These are phyloP conservation scores for Ophiocordyceps sinensis DNA, from an alignment of 2,329 filamentous ascomycete species.

Conservation along the genomic window DNA sequence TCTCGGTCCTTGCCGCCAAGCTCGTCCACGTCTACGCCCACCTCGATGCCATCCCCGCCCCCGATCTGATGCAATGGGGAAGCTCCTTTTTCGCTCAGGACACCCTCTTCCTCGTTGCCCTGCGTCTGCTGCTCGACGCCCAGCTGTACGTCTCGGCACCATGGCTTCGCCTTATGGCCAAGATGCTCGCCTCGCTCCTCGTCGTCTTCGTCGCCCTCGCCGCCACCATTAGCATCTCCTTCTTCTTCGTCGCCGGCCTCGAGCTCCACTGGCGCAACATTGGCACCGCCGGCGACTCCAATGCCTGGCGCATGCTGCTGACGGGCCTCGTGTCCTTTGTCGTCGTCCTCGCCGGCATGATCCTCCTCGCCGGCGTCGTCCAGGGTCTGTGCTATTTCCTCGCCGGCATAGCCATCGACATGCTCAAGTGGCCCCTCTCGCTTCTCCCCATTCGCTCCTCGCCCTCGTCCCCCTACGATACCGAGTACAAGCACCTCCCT, in stretches of 20 bases:
- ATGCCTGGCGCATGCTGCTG: constrained; percentile 15
- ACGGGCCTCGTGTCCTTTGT: constrained; percentile 14
- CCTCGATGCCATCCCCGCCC: constrained; percentile 10
- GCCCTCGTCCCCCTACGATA: background rate
- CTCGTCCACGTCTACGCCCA: constrained; percentile 14
- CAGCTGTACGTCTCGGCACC: constrained; percentile 1
- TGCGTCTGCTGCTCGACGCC: constrained; percentile 13
- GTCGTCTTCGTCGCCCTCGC: constrained; percentile 10
- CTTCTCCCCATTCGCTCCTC: constrained; percentile 2
- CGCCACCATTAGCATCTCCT: constrained; percentile 11
- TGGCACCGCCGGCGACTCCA: constrained; percentile 14
- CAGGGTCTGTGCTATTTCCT: constrained; percentile 10
- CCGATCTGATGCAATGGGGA: constrained; percentile 12
- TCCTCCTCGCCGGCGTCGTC: constrained; percentile 9
- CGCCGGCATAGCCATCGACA: constrained; percentile 9
- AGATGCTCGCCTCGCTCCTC: constrained; percentile 6
- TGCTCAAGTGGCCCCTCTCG: constrained; percentile 11
- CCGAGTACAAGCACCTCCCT: constrained; percentile 9
- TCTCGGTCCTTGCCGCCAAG: constrained; percentile 14
- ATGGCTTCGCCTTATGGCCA: constrained; percentile 4
- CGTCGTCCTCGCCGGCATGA: constrained; percentile 6
- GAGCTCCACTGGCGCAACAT: constrained; percentile 22
- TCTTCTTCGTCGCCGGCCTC: constrained; percentile 14
- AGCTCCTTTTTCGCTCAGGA: constrained; percentile 18
- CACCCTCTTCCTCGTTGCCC: constrained; percentile 11